A percentile compares a stretch with the other conserved stretches of the same genome.
Conservation (phyloP, 1,284 basidiomycete genomes). For the Xerocomus minutiporus region DNA sequence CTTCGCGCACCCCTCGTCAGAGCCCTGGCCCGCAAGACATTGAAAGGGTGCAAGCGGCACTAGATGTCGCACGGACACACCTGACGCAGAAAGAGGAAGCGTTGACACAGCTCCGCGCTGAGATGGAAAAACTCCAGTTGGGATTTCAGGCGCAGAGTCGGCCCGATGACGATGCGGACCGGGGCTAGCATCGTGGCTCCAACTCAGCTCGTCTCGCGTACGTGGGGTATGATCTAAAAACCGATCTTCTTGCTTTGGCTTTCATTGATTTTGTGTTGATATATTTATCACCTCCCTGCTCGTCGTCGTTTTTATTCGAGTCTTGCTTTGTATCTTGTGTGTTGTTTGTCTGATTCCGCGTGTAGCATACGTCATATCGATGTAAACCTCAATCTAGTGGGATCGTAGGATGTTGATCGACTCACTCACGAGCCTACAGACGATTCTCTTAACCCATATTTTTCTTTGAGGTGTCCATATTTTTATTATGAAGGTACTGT, state of each 20-base stretch:
- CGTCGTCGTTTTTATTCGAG: neutral
- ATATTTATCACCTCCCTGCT: neutral
- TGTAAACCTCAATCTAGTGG: too few relatives aligned
- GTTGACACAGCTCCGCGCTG: slow-evolving; percentile 16
- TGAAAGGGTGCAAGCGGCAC: slow-evolving; percentile 14
- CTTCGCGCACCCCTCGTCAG: neutral
- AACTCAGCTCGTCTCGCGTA: neutral
- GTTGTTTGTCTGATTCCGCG: neutral
- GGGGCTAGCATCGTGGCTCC: neutral
- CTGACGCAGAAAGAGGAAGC: slow-evolving; percentile 23
- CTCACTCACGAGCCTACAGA: too few relatives aligned
- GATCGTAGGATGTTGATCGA: too few relatives aligned
- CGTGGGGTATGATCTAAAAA: neutral
- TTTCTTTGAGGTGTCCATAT: too few relatives aligned
- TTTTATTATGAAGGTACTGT: too few relatives aligned
- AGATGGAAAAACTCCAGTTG: slow-evolving; percentile 19
- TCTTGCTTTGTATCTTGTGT: neutral
- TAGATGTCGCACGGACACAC: slow-evolving; percentile 18
- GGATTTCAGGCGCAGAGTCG: slow-evolving; percentile 3
- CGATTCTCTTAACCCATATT: too few relatives aligned
- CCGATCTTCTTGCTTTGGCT: neutral
- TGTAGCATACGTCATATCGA: neutral
- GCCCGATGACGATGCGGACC: neutral
- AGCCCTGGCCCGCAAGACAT: slow-evolving; percentile 14
- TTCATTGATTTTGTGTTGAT: neutral